These are phyloP conservation scores for Talaromyces piceae DNA, from an alignment of 2,329 filamentous ascomycete species.

Conservation along the genomic window DNA sequence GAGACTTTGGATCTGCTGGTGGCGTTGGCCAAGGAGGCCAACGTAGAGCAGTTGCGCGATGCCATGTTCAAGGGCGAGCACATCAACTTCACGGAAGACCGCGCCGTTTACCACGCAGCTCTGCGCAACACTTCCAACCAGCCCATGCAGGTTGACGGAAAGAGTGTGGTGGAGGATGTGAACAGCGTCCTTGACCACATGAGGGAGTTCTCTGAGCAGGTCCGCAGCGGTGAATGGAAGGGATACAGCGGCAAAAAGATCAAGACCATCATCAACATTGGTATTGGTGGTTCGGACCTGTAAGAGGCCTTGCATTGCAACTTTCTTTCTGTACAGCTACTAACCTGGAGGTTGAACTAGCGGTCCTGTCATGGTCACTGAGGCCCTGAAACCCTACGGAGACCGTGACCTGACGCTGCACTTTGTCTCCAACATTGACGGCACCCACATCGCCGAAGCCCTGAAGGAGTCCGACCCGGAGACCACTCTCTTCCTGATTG, in stretches of 20 bases:
- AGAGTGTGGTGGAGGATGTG: constrained; percentile 90
- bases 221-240: constrained; percentile 93
- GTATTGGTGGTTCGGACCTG: constrained; percentile 97
- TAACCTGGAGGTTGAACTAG: no score
- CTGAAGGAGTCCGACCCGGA: constrained; percentile 83
- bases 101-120: constrained; percentile 91
- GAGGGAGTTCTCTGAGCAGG: constrained; percentile 95
- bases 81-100: constrained; percentile 98
- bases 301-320: constrained; percentile 43
- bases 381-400: constrained; percentile 92
- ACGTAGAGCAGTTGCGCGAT: constrained; percentile 88
- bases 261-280: constrained; percentile 92
- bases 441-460: constrained; percentile 94
- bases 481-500: constrained; percentile 96
- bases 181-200: constrained; percentile 91
- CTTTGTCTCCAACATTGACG: constrained; percentile 99
- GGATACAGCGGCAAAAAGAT: constrained; percentile 96
- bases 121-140: constrained; percentile 83
- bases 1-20: constrained; percentile 82
- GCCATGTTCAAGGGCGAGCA: constrained; percentile 95
- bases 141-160: constrained; percentile 74
- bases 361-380: constrained; percentile 97
- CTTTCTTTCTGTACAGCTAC: no score
- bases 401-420: constrained; percentile 80
- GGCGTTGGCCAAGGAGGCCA: constrained; percentile 85